Conservation (phyloP, 306 rosid species). For the Pachyrhizus erosus region DNA sequence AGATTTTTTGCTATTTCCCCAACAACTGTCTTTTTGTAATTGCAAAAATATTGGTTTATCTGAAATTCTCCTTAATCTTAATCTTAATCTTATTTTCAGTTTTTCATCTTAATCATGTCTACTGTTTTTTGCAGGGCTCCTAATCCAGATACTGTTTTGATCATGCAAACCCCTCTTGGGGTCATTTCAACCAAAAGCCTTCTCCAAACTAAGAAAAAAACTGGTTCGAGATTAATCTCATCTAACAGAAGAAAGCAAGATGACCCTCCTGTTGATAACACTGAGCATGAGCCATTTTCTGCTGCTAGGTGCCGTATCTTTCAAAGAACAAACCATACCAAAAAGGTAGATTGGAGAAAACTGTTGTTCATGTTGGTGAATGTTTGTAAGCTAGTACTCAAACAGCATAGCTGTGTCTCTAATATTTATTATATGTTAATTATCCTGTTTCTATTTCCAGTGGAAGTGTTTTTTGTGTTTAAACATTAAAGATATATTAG, state of each 20-base stretch:
- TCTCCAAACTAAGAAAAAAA: conserved; percentile 78
- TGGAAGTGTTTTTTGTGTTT: conserved; percentile 34
- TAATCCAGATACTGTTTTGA: conserved; percentile 94
- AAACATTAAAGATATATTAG: conserved; percentile 4
- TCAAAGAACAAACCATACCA: conserved; percentile 71
- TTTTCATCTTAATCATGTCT: conserved; percentile 48
- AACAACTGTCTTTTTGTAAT: conserved; percentile 22
- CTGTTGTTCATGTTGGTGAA: neutral
- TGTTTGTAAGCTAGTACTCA: conserved; percentile 38
- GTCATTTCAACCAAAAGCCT: conserved; percentile 93
- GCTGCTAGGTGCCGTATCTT: conserved; percentile 88
- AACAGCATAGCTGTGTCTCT: conserved; percentile 8
- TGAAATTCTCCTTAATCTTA: conserved; percentile 24
- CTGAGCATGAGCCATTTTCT: conserved; percentile 78
- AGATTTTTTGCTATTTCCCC: conserved; percentile 3
- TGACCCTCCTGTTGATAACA: conserved; percentile 63
- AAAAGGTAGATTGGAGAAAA: conserved; percentile 67
- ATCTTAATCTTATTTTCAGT: conserved; percentile 23
- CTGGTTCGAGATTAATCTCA: conserved; percentile 89
- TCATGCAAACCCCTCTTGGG: conserved; percentile 91
- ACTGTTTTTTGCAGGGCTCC: conserved; percentile 80
- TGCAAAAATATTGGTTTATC: neutral
- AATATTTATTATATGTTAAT: conserved; percentile 4
- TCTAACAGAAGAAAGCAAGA: conserved; percentile 68
- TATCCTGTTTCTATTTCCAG: conserved; percentile 3